Base-by-base conservation (phyloP, 2,329 filamentous ascomycete genomes). In the Penicillium sumatraense region DNA sequence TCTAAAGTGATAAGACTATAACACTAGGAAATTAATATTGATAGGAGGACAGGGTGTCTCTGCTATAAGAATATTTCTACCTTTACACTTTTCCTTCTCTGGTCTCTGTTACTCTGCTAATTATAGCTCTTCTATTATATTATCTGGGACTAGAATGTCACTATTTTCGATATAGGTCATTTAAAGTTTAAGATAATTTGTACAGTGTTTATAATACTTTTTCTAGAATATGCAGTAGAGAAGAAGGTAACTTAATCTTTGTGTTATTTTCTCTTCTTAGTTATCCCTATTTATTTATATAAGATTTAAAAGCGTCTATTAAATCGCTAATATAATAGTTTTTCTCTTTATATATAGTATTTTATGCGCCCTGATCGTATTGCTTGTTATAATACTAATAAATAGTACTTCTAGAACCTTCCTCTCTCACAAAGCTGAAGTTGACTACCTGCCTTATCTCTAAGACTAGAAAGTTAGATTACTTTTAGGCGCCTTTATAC, bases 161-260 rank as follows among this genome's bases (percentile, higher is more conserved):
- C 54, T 54, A 36, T 61, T 59, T 40, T 57, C 52, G 31, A 27
- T 47, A 27, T 52, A 57, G 49, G 53, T 59, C 3, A 63, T 51
- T 10, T 60, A 29, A n/a, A 57, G 42, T 47, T 26, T 58, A 3
- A 60, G 40, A 50, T 14, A 20, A 14, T 56, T 33, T 5, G 51
- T 59, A 3, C 38, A 21, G 44, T 56, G 55, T 52, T 40, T 20
- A 53, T 58, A 58, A n/a, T 62, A 54, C 41, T 55, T 60, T 40
- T 60, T 62, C 4, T 55, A 53, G 10, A 38, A 14, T 46, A 42
- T 53, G 24, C 53, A 62, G 33, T 58, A 58, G 2, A 45, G 53
- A 4, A 51, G 2, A 60, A 29, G 20, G 13, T 35, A 35, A n/a
- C 6, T 14, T 35, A n/a, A 11, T 6, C 5, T 11, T 29, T 29